These are phyloP conservation scores for Pleurotus giganteus DNA, from an alignment of 768 basidiomycete species.

Conservation along the genomic window DNA sequence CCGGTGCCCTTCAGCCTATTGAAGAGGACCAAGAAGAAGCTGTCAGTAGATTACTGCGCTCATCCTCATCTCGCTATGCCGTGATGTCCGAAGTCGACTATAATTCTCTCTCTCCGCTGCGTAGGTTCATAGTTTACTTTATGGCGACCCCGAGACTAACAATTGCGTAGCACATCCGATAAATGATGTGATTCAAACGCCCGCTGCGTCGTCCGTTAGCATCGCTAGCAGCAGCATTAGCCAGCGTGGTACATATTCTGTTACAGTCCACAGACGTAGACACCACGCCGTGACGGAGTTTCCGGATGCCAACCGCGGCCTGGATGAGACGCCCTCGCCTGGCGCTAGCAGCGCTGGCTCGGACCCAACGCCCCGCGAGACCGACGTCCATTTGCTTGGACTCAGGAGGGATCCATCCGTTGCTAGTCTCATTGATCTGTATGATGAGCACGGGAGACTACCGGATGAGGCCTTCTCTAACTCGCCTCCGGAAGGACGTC, in stretches of 20 bases:
- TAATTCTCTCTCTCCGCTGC: slow-evolving; percentile 61
- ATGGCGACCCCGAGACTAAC: slow-evolving; percentile 10
- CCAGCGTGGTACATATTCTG: slow-evolving; percentile 64
- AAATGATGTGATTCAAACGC: slow-evolving; percentile 49
- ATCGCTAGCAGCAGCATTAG: slow-evolving; percentile 49
- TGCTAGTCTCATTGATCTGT: slow-evolving; percentile 67
- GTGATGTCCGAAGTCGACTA: slow-evolving; percentile 57
- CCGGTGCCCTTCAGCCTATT: slow-evolving; percentile 20
- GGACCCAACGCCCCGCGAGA: slow-evolving; percentile 21
- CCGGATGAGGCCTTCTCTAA: slow-evolving; percentile 66
- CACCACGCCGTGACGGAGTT: slow-evolving; percentile 64
- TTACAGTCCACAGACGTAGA: slow-evolving; percentile 66
- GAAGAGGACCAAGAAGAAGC: slow-evolving; percentile 53
- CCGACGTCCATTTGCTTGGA: slow-evolving; percentile 47
- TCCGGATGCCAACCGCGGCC: slow-evolving; percentile 54
- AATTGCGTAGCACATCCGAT: slow-evolving; percentile 59
- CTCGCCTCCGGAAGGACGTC: slow-evolving; percentile 45
- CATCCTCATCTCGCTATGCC: slow-evolving; percentile 66
- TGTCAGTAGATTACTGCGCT: slow-evolving; percentile 58
- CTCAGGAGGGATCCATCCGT: slow-evolving; percentile 80
- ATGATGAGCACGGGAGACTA: slow-evolving; percentile 70
- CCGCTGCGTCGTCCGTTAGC: slow-evolving; percentile 50
- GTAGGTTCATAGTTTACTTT: slow-evolving; percentile 40
- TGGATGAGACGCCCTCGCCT: slow-evolving; percentile 15
- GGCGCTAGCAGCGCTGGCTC: slow-evolving; percentile 15